Base-by-base conservation (phyloP, 108 stramenopile genomes). In the Cyclotella cryptica region DNA sequence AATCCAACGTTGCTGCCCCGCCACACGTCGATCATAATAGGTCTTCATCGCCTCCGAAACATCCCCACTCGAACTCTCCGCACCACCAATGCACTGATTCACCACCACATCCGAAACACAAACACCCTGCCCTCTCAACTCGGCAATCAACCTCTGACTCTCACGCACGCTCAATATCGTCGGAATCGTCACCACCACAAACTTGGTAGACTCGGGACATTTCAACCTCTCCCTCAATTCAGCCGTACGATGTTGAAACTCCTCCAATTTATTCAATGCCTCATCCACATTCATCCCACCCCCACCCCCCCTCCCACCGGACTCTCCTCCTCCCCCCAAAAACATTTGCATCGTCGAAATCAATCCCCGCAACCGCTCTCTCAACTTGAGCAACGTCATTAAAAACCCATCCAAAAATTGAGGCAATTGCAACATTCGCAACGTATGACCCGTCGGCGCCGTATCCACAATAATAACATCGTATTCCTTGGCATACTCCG, bases 391-490 rank as follows among this genome's bases (percentile, higher is more conserved):
- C 10, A 96, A 70, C 62, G 93, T 96, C 27, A 87, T 85, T 59
- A 96, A 70, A 21, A 93, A 77, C 46, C 92, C 93, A 83, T 94
- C 93, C 54, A 96, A 80, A 62, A 96, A 96, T 71, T 91, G 87
- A 12, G 96, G 96, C 58, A 96, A 69, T 41, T 87, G 85, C 52
- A 98, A 85, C 79, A 98, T 82, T 51, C 98, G 86, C 41, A 98
- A 72, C 0, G 98, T 97, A 71, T 97, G 96, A 40, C 96, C 96
- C 13, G 96, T 95, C 7, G 95, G 96, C 10, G 96, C 96, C 5
- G 96, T 97, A 75, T 97, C 96, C 10, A 97, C 91, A 52, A 97
- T 74, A 30, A 97, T 88, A 1, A 93, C 93, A 75, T 98, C 98
- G 80, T 89, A 98, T 12, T 88, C 85, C 54, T 81, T 39, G 22